phyloP scores from a whole-genome alignment of 2,329 filamentous ascomycete species.

The Cladosporium sp. region DNA sequence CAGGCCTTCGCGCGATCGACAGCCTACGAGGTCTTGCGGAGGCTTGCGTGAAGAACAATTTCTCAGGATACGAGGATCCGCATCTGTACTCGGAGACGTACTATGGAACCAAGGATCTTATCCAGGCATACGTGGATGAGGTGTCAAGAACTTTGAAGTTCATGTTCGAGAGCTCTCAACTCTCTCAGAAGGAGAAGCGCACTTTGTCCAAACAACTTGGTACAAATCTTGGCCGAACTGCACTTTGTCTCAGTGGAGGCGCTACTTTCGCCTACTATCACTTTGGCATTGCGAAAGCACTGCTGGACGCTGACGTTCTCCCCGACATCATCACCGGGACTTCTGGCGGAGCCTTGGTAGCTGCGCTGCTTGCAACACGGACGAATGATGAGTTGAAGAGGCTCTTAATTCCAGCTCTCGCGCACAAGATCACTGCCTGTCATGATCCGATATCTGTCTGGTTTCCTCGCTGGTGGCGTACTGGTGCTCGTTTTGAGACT shows the following conservation, averaged over 20 bases:
- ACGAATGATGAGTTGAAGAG: constrained; percentile 88
- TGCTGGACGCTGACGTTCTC: constrained; percentile 80
- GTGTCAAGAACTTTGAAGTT: constrained; percentile 68
- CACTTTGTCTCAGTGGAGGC: constrained; percentile 88
- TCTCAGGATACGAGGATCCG: constrained; percentile 90
- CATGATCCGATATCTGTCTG: constrained; percentile 74
- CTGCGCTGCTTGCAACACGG: constrained; percentile 80
- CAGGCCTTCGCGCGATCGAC: constrained; percentile 55
- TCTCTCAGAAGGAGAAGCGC: constrained; percentile 73
- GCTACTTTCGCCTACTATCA: constrained; percentile 97
- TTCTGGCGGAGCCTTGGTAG: constrained; percentile 88
- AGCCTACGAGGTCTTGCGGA: constrained; percentile 78
- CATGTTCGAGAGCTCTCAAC: constrained; percentile 65
- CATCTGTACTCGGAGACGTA: constrained; percentile 97
- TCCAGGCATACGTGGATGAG: constrained; percentile 88
- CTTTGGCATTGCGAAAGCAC: constrained; percentile 85
- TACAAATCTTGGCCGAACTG: constrained; percentile 89
- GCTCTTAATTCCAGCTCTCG: constrained; percentile 83
- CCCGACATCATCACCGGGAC: constrained; percentile 96
- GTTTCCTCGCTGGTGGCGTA: constrained; percentile 83
- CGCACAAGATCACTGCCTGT: constrained; percentile 80
- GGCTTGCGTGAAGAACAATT: constrained; percentile 96
- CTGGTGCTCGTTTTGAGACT: constrained; percentile 90
- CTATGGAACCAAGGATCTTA: constrained; percentile 92
- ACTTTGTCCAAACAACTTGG: constrained; percentile 82